Conservation (phyloP, 192 early-diverging fungal species). For the Chytriomyces sp. region DNA sequence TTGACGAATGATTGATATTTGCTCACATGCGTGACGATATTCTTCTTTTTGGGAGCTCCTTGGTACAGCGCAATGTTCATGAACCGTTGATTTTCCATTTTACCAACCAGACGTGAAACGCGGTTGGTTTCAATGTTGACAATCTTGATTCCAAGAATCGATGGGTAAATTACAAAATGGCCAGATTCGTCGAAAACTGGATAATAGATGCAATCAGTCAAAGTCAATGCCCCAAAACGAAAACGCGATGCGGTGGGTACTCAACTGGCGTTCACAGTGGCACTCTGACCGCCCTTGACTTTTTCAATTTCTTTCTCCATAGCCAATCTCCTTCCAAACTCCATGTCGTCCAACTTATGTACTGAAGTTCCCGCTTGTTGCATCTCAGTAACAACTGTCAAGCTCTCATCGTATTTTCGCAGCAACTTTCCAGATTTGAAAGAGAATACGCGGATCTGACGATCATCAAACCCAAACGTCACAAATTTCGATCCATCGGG, state of each 20-base stretch:
- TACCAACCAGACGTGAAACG: constrained; percentile 84
- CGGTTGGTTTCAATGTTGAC: constrained; percentile 87
- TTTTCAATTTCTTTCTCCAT: constrained; percentile 83
- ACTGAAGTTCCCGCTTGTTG: constrained; percentile 81
- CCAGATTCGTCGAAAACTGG: constrained; percentile 90
- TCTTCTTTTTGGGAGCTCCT: constrained; percentile 81
- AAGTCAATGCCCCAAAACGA: not conserved
- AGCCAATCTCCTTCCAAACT: constrained; percentile 92
- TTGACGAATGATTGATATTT: constrained; percentile 9
- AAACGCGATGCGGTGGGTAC: not conserved
- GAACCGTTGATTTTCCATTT: constrained; percentile 88
- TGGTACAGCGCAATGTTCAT: constrained; percentile 88
- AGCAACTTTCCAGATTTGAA: constrained; percentile 83
- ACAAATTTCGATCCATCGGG: constrained; percentile 83
- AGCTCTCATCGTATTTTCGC: constrained; percentile 90
- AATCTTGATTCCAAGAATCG: constrained; percentile 95
- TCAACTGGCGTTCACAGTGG: constrained; percentile 70
- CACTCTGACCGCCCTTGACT: constrained; percentile 68
- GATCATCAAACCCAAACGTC: constrained; percentile 81
- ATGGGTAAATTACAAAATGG: constrained; percentile 87
- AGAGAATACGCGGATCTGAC: constrained; percentile 84
- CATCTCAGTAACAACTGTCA: constrained; percentile 83
- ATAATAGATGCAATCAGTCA: not conserved
- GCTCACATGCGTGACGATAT: constrained; percentile 67
- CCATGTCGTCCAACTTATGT: constrained; percentile 93